A percentile compares a stretch with the other conserved stretches of the same genome.
Evolutionary conservation across 257 asterid genomes (phyloP).

Genomic region (Nicotiana knightiana): DNA sequence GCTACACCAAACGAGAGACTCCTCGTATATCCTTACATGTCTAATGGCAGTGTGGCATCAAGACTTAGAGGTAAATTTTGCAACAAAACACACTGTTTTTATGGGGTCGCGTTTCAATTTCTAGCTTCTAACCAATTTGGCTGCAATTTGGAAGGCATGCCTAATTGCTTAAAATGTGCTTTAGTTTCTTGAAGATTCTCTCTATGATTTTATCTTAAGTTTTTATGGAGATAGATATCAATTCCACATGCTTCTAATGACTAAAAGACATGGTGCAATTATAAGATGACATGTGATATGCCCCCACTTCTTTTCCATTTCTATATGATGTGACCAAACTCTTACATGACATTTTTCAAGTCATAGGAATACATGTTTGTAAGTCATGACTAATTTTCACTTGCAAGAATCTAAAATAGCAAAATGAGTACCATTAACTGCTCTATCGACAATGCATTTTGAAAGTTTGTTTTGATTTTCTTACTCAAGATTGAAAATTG

Average conservation of each 20-base stretch:
- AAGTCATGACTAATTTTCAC: neutral
- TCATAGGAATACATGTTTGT: neutral
- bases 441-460: no score
- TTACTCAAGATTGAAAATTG: neutral
- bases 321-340: neutral
- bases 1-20: conserved; percentile 67
- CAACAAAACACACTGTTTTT: neutral
- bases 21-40: conserved; percentile 92
- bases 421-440: no score
- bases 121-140: neutral
- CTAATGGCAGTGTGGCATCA: conserved; percentile 88
- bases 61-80: conserved; percentile 63
- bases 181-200: neutral
- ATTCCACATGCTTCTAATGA: neutral
- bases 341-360: neutral
- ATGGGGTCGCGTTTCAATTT: neutral
- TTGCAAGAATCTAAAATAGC: neutral
- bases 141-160: neutral
- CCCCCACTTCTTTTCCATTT: neutral
- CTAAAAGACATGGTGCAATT: neutral
- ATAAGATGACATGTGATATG: neutral
- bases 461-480: no score
- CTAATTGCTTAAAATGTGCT: neutral
- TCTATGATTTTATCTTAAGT: neutral
- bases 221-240: neutral